Base-by-base conservation (phyloP, 2,329 filamentous ascomycete species). In the Cryphonectria nitschkei region DNA sequence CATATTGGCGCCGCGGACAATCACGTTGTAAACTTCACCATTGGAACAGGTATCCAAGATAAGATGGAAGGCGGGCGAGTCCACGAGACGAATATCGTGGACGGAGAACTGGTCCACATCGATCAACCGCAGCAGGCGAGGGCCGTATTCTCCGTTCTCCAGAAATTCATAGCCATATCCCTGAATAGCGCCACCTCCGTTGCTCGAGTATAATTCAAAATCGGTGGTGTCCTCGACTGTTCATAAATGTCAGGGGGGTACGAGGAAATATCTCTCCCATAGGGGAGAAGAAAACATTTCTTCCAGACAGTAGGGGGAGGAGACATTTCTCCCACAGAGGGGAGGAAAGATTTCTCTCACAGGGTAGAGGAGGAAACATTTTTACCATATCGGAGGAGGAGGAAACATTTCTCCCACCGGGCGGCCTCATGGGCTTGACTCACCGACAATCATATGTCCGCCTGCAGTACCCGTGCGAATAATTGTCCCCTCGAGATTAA, bases 1-100 rank as follows among this genome's bases (percentile, higher is more conserved):
- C 73, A 77, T 75, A 63, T 84, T 81, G 2, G 79, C 84, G 34
- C 84, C 84, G 2, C 83, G 81, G 63, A 86, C 83, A 26, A 82
- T 81, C 79, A 85, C 80, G 75, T 86, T 86, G 78, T 85, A 86
- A 3, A 85, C 77, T 72, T 86, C 84, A 39, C 84, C 84, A 69
- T 82, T 82, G 52, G 79, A 80, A 76, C 81, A 84, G 22, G 81
- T 85, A 68, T 85, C 82, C 65, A 86, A 77, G 34, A 78, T 79
- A 64, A 85, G 80, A 73, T 86, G 84, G 76, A 85, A 86, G 8
- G 80, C 87, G 22, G 68, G 29, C 11, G 68, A 73, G 73, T 86
- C 84, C 34, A 84, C 81, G 1, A 86, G 79, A 6, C 79, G 76
- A 63, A 86, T 78, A 71, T 86, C 84, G 74, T 86, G 84, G 3